Evolutionary conservation across 768 basidiomycete species (phyloP), one percentile per base, ranked within the genome.

Genomic region (Trametes maxima): DNA sequence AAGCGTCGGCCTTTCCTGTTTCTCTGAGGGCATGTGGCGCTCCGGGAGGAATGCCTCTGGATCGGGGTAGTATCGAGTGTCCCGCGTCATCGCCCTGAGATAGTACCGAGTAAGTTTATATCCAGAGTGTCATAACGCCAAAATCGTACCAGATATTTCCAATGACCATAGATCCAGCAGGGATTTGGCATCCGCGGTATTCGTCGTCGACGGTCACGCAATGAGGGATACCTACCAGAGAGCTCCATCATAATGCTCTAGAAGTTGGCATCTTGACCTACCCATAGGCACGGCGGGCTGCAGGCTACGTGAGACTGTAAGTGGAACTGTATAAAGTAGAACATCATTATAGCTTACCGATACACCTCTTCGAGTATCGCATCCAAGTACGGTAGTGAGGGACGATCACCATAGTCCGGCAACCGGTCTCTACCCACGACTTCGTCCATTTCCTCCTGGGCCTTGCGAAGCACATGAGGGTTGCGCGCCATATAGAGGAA

Each of bases 21-120:
- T 21, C 43, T 54, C 46, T 5, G 42, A 82, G 79, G 2, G 22
- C 10, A 54, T 40, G 36, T 25, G n/a, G 42, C 84, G 77, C 46
- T 84, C 80, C 2, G 84, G 85, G 21, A 67, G 68, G 70, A 85
- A 85, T 39, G 57, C 66, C 10, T 78, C 72, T 17, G 84, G 80
- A 25, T 82, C 68, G 12, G 76, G 68, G 65, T 79, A 85, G 6
- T 55, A 16, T 0, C 43, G 42, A 14, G 53, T 16, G 46, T 70
- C 64, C 21, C 66, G 67, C 21, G 66, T 59, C 44, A 74, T 71
- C 6, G 54, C 72, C 72, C 70, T 69, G 25, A 3, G 14, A 12
- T 13, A 28, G 21, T 8, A 14, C 21, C 22, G 25, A 16, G 16
- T 47, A 7, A 47, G 22, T 6, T 24, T 24, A 22, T 1, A 13